These are phyloP conservation scores for Leptodontidium sp. DNA, from an alignment of 2,329 filamentous ascomycete genomes.

Conservation along the genomic window DNA sequence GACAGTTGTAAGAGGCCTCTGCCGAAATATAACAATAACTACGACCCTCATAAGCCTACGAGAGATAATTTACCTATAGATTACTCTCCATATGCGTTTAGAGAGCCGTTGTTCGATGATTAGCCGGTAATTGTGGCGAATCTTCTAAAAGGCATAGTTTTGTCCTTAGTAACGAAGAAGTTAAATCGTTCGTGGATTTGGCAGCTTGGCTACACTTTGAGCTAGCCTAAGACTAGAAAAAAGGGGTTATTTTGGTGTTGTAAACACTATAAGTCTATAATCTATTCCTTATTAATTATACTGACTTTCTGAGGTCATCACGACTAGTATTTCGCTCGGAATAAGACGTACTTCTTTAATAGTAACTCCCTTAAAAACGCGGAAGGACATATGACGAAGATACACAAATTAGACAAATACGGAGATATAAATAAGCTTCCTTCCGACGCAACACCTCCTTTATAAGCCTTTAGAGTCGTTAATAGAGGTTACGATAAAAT, in stretches of 20 bases:
- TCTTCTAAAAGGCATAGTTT: neutral
- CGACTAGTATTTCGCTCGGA: neutral
- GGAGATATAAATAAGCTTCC: neutral
- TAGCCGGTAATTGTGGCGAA: neutral
- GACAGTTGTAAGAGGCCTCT: too few relatives aligned
- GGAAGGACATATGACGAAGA: neutral
- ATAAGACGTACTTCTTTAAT: neutral
- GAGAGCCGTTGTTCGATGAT: too few relatives aligned
- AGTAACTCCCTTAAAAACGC: neutral
- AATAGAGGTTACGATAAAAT: neutral
- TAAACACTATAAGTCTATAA: neutral
- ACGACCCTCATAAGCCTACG: too few relatives aligned
- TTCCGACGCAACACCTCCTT: neutral
- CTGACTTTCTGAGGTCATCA: neutral
- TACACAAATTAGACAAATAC: neutral
- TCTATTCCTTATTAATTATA: neutral
- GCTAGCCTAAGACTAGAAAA: neutral
- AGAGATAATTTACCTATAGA: too few relatives aligned
- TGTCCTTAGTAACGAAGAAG: neutral
- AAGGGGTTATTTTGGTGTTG: neutral
- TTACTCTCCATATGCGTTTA: too few relatives aligned
- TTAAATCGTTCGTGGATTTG: neutral
- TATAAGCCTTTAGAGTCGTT: neutral
- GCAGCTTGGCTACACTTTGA: neutral
- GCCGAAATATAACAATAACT: too few relatives aligned